Evolutionary conservation across 2,329 filamentous ascomycete genomes (phyloP).

Genomic region (Exserohilum rostratum): DNA sequence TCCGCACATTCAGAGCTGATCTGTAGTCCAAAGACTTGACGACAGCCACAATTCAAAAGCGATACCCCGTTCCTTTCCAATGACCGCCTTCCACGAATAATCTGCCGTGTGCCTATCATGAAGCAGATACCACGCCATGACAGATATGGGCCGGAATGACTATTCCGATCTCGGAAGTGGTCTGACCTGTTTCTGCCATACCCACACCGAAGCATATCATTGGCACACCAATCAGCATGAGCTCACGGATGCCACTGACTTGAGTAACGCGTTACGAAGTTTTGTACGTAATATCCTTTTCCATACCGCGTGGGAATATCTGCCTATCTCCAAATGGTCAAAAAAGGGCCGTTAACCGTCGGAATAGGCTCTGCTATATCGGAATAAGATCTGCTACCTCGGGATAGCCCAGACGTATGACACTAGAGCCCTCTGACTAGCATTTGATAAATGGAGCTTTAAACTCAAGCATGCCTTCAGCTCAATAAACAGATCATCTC

Average conservation of each 20-base stretch:
- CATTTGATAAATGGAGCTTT: not conserved
- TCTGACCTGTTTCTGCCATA: not conserved
- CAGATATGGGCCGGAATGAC: slow-evolving; percentile 3
- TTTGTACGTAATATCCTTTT: not conserved
- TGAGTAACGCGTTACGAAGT: not conserved
- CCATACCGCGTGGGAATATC: not conserved
- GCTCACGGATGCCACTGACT: not conserved
- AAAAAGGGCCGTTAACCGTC: slow-evolving; percentile 14
- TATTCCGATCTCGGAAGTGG: slow-evolving; percentile 18
- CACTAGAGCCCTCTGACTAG: not conserved
- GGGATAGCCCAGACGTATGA: slow-evolving; percentile 3
- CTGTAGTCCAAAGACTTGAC: not conserved
- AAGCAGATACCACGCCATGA: not conserved
- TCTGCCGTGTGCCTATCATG: not conserved
- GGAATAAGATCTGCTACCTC: not conserved
- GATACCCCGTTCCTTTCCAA: not conserved
- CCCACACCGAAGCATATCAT: not conserved
- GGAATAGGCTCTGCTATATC: slow-evolving; percentile 8
- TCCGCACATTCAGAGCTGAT: too few relatives aligned
- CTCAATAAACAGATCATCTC: not conserved
- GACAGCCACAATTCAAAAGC: not conserved
- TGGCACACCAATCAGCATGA: not conserved
- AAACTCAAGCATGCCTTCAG: not conserved
- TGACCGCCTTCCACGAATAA: not conserved
- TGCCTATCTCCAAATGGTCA: not conserved